Conservation (phyloP, 2,329 filamentous ascomycete genomes). For the Colletotrichum sp. region DNA sequence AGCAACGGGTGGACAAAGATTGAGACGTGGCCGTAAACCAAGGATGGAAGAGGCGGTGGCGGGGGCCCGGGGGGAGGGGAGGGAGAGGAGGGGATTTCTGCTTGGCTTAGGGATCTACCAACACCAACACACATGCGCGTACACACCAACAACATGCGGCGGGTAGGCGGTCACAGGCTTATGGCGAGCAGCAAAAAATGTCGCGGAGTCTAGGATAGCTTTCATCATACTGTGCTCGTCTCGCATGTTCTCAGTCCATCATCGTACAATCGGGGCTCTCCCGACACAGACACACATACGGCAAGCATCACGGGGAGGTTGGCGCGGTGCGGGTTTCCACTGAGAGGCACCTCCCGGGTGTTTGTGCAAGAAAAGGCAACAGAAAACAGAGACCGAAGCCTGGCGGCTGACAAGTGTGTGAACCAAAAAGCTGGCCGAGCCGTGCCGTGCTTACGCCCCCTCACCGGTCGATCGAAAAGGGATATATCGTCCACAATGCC, state of each 20-base stretch:
- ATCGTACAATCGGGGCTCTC: background rate
- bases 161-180: background rate
- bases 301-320: background rate
- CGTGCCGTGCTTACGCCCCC: conserved; percentile 16
- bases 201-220: background rate
- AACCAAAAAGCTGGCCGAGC: conserved; percentile 1
- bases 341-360: background rate
- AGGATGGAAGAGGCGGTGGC: background rate
- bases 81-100: background rate
- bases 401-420: background rate
- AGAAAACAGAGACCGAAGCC: background rate
- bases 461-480: conserved; percentile 17
- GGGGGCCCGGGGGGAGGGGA: background rate
- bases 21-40: conserved; percentile 70
- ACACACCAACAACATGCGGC: background rate
- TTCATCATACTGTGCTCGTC: background rate
- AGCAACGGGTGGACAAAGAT: conserved; percentile 63
- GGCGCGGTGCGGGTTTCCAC: background rate
- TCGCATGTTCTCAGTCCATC: conserved; percentile 1
- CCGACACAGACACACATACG: background rate
- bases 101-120: background rate
- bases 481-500: background rate
- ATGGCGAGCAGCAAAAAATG: background rate
- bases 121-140: background rate
- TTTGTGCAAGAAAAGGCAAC: background rate